A percentile compares a stretch with the other conserved stretches of the same genome.
Conservation (phyloP, 371 early-diverging fungal species). For the Mortierella sp. region DNA sequence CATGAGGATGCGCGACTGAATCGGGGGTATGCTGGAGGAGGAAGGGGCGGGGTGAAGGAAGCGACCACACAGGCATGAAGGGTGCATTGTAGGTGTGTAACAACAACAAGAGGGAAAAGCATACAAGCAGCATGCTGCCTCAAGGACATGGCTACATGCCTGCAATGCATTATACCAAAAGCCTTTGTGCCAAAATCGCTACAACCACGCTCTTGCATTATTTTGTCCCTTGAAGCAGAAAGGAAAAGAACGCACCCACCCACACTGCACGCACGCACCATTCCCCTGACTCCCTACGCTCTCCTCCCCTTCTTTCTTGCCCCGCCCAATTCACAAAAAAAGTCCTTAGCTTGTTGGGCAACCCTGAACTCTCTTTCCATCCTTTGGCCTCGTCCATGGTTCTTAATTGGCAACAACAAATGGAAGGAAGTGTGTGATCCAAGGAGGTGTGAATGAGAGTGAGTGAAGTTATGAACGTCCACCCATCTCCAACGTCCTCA, state of each 20-base stretch:
- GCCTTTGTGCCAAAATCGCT: neutral
- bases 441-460: neutral
- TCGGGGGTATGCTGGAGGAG: neutral
- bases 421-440: neutral
- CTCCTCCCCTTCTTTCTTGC: neutral
- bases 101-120: neutral
- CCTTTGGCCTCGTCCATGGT: neutral
- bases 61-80: neutral
- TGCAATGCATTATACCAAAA: neutral
- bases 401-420: neutral
- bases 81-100: neutral
- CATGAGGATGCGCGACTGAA: neutral
- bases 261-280: constrained; percentile 10
- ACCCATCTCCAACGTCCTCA: neutral
- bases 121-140: neutral
- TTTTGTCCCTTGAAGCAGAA: neutral
- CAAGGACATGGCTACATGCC: neutral
- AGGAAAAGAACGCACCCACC: no score
- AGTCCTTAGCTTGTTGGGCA: neutral
- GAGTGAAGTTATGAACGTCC: neutral
- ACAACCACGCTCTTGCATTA: neutral
- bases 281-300: constrained; percentile 1
- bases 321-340: neutral
- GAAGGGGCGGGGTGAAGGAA: neutral
- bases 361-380: constrained; percentile 1